phyloP scores from a whole-genome alignment of 805 yeast genomes.

The Limtongia smithiae region DNA sequence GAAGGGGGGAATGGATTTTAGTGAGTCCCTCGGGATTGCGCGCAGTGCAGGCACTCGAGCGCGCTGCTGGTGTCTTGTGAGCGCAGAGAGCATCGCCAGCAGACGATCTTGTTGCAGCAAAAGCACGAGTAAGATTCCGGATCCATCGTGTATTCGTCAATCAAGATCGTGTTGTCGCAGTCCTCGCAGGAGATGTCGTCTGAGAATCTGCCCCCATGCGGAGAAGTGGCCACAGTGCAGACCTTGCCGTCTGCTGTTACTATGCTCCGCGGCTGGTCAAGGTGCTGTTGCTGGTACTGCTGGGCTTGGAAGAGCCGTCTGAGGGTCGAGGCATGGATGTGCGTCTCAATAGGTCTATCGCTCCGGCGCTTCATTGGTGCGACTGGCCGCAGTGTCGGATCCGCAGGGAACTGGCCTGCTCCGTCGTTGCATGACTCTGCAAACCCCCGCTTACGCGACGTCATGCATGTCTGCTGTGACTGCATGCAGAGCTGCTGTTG shows the following conservation, averaged over 20 bases:
- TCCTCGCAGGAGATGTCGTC: slow-evolving; percentile 24
- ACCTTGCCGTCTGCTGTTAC: neutral
- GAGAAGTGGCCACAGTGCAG: neutral
- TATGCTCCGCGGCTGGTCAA: slow-evolving; percentile 4
- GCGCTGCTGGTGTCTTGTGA: slow-evolving; percentile 15
- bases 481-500: neutral
- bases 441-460: neutral
- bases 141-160: slow-evolving; percentile 23
- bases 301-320: neutral
- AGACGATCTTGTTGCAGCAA: slow-evolving; percentile 21
- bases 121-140: slow-evolving; percentile 25
- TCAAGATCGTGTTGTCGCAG: slow-evolving; percentile 24
- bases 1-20: no score
- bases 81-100: slow-evolving; percentile 29
- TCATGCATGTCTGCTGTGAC: neutral
- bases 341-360: slow-evolving; percentile 22
- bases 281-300: neutral
- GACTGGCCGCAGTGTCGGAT: neutral
- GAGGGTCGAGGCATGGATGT: slow-evolving; percentile 14
- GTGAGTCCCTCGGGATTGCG: slow-evolving; percentile 16
- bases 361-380: slow-evolving; percentile 17
- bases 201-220: neutral
- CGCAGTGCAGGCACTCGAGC: slow-evolving; percentile 26
- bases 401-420: neutral
- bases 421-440: neutral